phyloP scores from a whole-genome alignment of 2,329 filamentous ascomycete genomes.

The Fusarium ambrosium region DNA sequence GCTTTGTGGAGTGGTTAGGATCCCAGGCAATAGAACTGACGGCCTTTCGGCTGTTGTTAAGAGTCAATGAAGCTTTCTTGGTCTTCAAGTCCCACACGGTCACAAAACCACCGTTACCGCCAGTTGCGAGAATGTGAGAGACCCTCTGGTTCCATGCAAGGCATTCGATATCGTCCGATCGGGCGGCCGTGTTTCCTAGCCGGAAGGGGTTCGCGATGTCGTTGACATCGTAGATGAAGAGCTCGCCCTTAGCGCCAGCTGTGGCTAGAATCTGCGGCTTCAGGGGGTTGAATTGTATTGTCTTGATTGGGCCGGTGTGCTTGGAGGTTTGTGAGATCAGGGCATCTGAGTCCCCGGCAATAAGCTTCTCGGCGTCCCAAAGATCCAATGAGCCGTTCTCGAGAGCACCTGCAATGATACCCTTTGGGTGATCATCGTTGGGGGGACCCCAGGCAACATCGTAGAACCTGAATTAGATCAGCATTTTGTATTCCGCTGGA shows the following conservation, averaged over 20 bases:
- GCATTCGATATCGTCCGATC: slow-evolving; percentile 95
- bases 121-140: slow-evolving; percentile 94
- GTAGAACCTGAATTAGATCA: slow-evolving; percentile 78
- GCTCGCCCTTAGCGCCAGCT: slow-evolving; percentile 93
- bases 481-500: slow-evolving; percentile 14
- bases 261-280: slow-evolving; percentile 92
- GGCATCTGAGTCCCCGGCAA: slow-evolving; percentile 74
- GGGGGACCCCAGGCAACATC: slow-evolving; percentile 95
- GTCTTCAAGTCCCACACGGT: slow-evolving; percentile 99
- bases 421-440: slow-evolving; percentile 81
- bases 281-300: slow-evolving; percentile 95
- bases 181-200: slow-evolving; percentile 87
- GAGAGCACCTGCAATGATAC: slow-evolving; percentile 93
- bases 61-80: slow-evolving; percentile 95
- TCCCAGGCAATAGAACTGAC: slow-evolving; percentile 98
- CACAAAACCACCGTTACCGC: slow-evolving; percentile 92
- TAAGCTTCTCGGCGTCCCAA: slow-evolving; percentile 86
- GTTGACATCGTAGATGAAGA: slow-evolving; percentile 95
- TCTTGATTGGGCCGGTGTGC: slow-evolving; percentile 92
- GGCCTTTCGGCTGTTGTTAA: slow-evolving; percentile 95
- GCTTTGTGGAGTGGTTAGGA: slow-evolving; percentile 92
- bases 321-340: slow-evolving; percentile 88
- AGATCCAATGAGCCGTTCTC: slow-evolving; percentile 95
- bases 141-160: slow-evolving; percentile 99
- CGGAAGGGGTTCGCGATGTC: slow-evolving; percentile 90